Base-by-base conservation (phyloP, 352 stramenopile species). In the Thalassiosira mediterranea region DNA sequence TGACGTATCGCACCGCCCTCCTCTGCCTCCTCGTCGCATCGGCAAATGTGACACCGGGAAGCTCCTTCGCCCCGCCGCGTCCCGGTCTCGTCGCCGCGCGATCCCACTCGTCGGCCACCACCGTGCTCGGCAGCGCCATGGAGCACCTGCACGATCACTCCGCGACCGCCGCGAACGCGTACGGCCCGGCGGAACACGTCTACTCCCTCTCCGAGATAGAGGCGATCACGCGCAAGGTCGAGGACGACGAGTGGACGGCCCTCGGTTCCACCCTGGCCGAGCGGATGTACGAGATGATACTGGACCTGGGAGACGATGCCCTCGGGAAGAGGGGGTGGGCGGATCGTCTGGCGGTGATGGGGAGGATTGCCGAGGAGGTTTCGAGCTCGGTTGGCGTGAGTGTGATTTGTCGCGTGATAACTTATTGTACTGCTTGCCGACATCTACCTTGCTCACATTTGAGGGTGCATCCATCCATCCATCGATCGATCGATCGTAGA, bases 131-230 rank as follows among this genome's bases (percentile, higher is more conserved):
- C 19, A 70, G 42, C 28, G 72, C 72, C 15, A 81, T 81, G 72
- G 72, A 81, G 62, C 63, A 62, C 23, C 48, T 81, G 0, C 72
- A 81, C 21, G 63, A 81, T 54, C 44, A 5, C 21, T 8, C 44
- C 5, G 62, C 63, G 3, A 5, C 44, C 21, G 15, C 44, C 5
- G 62, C 63, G 3, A 76, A 81, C 29, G 34, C 37, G 0, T 81
- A 54, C 28, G 72, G 72, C 23, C 54, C 38, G 5, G 21, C 68
- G 11, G 72, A 81, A 47, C 63, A 81, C 25, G 31, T 81, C 5
- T 81, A 75, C 38, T 66, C 63, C n/a, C 57, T 76, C 8, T 4
- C 19, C 38, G 72, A 81, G 17, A 76, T 81, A 17, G 59, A 75
- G 26, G n/a, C 49, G 11, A 66, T 81, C 17, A 72, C 72, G 3